Evolutionary conservation across 2,329 filamentous ascomycete species (phyloP), one percentile per base, ranked within the genome.

Genomic region (Thielaviopsis ethacetica): DNA sequence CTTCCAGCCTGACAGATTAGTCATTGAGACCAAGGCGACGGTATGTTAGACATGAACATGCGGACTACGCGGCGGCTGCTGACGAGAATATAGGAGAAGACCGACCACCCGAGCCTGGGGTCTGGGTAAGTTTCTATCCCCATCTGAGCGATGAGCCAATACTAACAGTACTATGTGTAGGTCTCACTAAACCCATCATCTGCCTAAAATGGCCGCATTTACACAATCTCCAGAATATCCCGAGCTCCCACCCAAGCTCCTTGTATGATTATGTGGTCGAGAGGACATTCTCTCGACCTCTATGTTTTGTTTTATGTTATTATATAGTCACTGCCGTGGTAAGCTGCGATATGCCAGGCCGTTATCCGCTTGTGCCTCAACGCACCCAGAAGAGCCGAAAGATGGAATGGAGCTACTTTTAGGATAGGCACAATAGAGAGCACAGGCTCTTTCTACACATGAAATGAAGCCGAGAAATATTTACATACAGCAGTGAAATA

Each of bases 1-100:
- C 73, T 97, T 88, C 75, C 87, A 96, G 73, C 72, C 94, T 63
- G 91, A 97, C 68, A 80, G 83, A 68, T 79, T 98, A 71, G 93
- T 98, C 15, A 88, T 98, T 0, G 93, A 98, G 72, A 58, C 53
- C 26, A 60, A 61, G 57, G 60, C 47, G 41, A 58, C 52, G 9
- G 59, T 61, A 59, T 54, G 57, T 57, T 22, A 1, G 41, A 21
- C 12, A 7, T 41, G 54, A 50, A 12, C 2, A 4, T 21, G 27
- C 21, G 3, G 38, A 3, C 13, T n/a, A 17, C 21, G 7, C 2
- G 9, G 21, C 34, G 12, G 27, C 27, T 52, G 38, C 57, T 61
- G 53, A 61, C 49, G 21, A 21, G 24, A 27, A 34, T 41, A 19
- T 21, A 61, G 60, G 60, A 61, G 49, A 59, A 59, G 50, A 9